A percentile compares a stretch with the other conserved stretches of the same genome.
phyloP scores from a whole-genome alignment of 257 asterid species.

The Rehmannia glutinosa region DNA sequence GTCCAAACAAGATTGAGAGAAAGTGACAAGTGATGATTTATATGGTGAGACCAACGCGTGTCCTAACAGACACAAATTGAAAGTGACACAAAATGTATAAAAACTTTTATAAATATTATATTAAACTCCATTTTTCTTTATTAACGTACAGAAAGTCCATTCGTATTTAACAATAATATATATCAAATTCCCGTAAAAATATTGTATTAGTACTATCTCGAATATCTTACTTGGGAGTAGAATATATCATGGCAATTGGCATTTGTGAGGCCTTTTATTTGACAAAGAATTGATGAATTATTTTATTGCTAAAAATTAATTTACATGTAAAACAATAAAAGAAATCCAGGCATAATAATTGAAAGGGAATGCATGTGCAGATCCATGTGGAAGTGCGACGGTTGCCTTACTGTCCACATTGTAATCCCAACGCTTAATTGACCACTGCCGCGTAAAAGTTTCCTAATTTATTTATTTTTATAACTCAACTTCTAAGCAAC shows the following conservation, averaged over 20 bases:
- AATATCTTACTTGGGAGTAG: too few relatives aligned
- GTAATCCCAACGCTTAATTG: too few relatives aligned
- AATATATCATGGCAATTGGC: too few relatives aligned
- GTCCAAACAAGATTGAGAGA: neutral
- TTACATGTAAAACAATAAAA: constrained; percentile 8
- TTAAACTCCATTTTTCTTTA: too few relatives aligned
- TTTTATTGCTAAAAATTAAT: neutral
- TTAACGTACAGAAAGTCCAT: too few relatives aligned
- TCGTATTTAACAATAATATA: too few relatives aligned
- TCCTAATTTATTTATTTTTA: neutral
- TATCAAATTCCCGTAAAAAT: too few relatives aligned
- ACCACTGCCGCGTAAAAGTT: neutral
- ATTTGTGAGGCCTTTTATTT: too few relatives aligned
- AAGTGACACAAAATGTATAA: neutral
- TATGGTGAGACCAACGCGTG: constrained; percentile 23
- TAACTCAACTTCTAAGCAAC: too few relatives aligned
- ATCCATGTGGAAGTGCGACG: constrained; percentile 21
- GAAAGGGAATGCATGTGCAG: constrained; percentile 20
- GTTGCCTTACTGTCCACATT: too few relatives aligned
- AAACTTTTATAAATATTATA: too few relatives aligned
- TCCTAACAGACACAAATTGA: neutral
- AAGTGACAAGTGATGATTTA: neutral
- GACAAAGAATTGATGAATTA: neutral
- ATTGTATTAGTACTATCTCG: too few relatives aligned
- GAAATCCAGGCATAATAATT: neutral